phyloP scores from a whole-genome alignment of 139 green algal species.

The Chlamydomonas sphaeroides region DNA sequence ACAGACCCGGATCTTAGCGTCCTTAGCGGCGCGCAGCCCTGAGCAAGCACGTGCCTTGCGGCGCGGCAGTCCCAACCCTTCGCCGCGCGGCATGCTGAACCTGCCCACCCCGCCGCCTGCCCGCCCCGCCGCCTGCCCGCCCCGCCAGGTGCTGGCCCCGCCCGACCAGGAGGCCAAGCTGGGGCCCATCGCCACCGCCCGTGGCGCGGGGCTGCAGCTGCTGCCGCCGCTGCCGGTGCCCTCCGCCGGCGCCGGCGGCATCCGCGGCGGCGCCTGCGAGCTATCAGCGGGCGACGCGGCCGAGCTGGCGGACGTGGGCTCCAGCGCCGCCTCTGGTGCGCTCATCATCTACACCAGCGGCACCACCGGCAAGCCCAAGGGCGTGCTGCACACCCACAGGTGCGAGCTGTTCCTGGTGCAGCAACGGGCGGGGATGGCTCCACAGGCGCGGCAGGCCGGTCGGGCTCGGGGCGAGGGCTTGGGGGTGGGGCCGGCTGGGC shows the following conservation, averaged over 20 bases:
- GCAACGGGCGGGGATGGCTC: no score
- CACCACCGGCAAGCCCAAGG: conserved; percentile 96
- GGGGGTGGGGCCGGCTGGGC: no score
- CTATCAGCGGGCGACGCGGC: not conserved
- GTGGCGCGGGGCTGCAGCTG: conserved; percentile 39
- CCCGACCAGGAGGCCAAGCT: conserved; percentile 32
- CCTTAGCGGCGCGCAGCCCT: no score
- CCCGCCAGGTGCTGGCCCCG: conserved; percentile 24
- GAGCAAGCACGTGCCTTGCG: no score
- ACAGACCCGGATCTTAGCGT: no score
- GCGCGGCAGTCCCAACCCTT: no score
- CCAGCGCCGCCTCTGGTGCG: conserved; percentile 56
- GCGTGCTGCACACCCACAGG: conserved; percentile 85
- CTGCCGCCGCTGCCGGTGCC: conserved; percentile 19
- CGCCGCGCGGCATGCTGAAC: no score
- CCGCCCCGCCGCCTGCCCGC: no score
- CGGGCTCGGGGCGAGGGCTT: no score
- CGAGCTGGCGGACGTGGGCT: not conserved
- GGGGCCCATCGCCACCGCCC: conserved; percentile 8
- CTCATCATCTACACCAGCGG: conserved; percentile 98
- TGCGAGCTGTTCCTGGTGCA: conserved; percentile 28
- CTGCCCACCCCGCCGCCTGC: no score
- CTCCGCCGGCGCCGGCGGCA: not conserved
- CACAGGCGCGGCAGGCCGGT: no score
- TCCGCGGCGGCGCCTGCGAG: not conserved